Evolutionary conservation across 2,329 filamentous ascomycete genomes (phyloP), one percentile per base, ranked within the genome.

Genomic region (Ascochyta pisi): DNA sequence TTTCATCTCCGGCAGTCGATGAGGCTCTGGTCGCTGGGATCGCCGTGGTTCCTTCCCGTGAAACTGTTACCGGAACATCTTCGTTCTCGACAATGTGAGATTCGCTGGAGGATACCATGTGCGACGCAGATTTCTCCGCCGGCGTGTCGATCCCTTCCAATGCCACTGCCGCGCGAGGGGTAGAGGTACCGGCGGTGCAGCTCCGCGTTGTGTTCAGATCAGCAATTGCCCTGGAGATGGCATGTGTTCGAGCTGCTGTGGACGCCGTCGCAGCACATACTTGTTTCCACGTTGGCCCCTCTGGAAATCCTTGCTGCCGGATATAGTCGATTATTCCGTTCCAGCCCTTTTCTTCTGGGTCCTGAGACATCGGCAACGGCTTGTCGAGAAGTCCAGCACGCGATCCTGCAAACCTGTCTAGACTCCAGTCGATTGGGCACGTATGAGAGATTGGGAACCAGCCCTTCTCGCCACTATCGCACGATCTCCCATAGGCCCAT

Each of bases 391-490:
- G 4, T 33, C 5, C 19, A 4, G 40, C 15, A 19, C 27, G 13
- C 9, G 38, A 42, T 6, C 29, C 19, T 23, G 43, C 7, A 29
- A 54, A 47, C 5, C 43, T 35, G n/a, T 54, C 50, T 12, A 42
- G n/a, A 33, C 50, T 48, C 50, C 50, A 54, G 38, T 54, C 50
- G 5, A 54, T 13, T 15, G 50, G 44, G 35, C 50, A 54, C 7
- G 50, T 54, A 12, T 38, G n/a, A 3, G 24, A 23, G 6, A 54
- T 38, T 10, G 50, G 50, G 12, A 54, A 42, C 15, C 31, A 44
- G n/a, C 50, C 50, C 8, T 23, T 31, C 16, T 54, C 35, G 13
- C 46, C 26, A 12, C 29, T 48, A 12, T 44, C 50, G 15, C 23
- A 38, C 10, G 34, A 15, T 31, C 50, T 38, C 3, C 43, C 50